These are phyloP conservation scores for Sicyos edulis DNA, from an alignment of 306 rosid species.

Conservation along the genomic window DNA sequence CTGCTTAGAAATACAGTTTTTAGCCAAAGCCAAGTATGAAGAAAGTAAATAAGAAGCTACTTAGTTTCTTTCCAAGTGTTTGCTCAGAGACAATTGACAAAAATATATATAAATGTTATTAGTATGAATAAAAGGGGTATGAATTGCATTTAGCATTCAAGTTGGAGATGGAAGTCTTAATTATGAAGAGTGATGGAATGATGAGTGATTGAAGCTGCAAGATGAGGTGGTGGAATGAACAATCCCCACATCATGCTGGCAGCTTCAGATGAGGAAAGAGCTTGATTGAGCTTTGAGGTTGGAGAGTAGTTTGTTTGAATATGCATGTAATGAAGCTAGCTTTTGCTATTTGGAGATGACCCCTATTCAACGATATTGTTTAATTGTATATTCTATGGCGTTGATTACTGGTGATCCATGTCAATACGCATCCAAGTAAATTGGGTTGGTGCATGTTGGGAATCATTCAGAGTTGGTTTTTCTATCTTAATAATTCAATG, in stretches of 20 bases:
- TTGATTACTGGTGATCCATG: not conserved
- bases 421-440: not conserved
- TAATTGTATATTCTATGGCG: not conserved
- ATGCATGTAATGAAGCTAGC: no score
- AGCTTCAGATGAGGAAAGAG: slow-evolving; percentile 15
- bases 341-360: slow-evolving; percentile 8
- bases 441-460: slow-evolving; percentile 13
- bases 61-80: no score
- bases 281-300: not conserved
- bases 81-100: no score
- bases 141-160: slow-evolving; percentile 4
- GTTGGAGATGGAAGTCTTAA: no score
- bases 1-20: not conserved
- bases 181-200: not conserved
- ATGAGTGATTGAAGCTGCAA: slow-evolving; percentile 18
- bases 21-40: not conserved
- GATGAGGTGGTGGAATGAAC: slow-evolving; percentile 16
- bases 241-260: slow-evolving; percentile 21
- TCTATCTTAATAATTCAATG: slow-evolving; percentile 7
- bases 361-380: slow-evolving; percentile 8
- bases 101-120: not conserved
- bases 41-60: not conserved
- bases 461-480: slow-evolving; percentile 6
- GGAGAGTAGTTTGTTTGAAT: not conserved
- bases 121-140: not conserved